Evolutionary conservation across 78 protist species (phyloP), one percentile per base, ranked within the genome.

Genomic region (Polysphondylium violaceum): DNA sequence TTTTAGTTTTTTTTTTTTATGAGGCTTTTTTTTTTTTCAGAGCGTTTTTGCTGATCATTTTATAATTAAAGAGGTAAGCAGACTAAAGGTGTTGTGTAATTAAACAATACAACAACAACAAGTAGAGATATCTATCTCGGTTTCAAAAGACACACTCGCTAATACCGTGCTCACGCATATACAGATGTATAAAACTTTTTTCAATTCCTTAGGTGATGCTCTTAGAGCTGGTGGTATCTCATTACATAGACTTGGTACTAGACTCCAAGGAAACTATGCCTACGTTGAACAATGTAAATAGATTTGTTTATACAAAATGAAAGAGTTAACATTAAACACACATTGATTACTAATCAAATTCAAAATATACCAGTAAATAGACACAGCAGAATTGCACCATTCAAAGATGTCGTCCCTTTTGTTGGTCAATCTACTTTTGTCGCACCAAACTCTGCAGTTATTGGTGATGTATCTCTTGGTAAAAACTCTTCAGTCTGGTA

Each of bases 391-490:
- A 31, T 83, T 21, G 50, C 68, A 19, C 58, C 69, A 53, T 69
- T 83, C 17, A 12, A 47, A 8, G 79, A 50, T 14, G 69, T 55
- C 47, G 16, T 60, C 0, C 77, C 90, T 56, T 14, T 21, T 31
- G 23, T 83, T 27, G 90, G 90, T 56, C 56, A 41, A 58, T 23
- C 35, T 4, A 53, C 78, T 69, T 83, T 83, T 33, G 36, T 83
- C 58, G 90, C 90, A 68, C 90, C 90, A 67, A 83, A 69, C 31
- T 72, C 90, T 29, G 35, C 75, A 68, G 73, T 83, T 19, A 83
- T 83, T 83, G 90, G 90, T 36, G 55, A 83, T 58, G 90, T 83
- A 41, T n/a, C 41, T 19, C 53, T 83, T 83, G 90, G 90, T 36
- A 50, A 67, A 17, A 33, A 83, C 16, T 36, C 79, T 6, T 31